Base-by-base conservation (phyloP, 805 yeast species). In the Lipomyces spencermartinsiae region DNA sequence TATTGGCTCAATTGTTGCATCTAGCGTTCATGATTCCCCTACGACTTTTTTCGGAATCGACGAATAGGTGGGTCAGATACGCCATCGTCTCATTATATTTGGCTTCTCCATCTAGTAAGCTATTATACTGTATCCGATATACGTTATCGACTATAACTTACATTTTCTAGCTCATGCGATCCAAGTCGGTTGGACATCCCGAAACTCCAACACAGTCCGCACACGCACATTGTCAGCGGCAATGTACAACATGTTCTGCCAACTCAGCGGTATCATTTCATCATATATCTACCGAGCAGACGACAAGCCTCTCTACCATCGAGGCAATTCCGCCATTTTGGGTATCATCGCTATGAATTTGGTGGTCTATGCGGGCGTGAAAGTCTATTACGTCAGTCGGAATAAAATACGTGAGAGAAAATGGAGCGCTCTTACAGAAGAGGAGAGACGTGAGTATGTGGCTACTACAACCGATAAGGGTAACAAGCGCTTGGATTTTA, bases 201-300 rank as follows among this genome's bases (percentile, higher is more conserved):
- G 84, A 35, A 88, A 88, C 72, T 83, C 90, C 14, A 85, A 86
- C 74, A 81, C 88, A 0, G 89, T 89, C 46, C 77, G 88, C 22
- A 79, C 86, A 2, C 80, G 93, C 72, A 84, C 92, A 0, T 87
- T 89, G 4, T 82, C 89, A n/a, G 85, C 90, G 0, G 87, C 92
- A 0, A 68, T 88, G 56, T 87, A 85, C 74, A 89, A 88, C 73
- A 87, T 88, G 81, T 83, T 82, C 74, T 86, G 85, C 0, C 92
- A 89, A 73, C 80, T 85, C 0, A 89, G 87, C 0, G 75, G 80
- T 33, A 86, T 89, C 61, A 79, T 84, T 14, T 79, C 86, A 2
- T 79, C 87, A 16, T 84, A 88, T 73, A 82, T 89, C 9, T 89
- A 88, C 76, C 77, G 87, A 61, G 75, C 76, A 0, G 83, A 81